These are phyloP conservation scores for Vinca minor DNA, from an alignment of 257 asterid genomes.

Conservation along the genomic window DNA sequence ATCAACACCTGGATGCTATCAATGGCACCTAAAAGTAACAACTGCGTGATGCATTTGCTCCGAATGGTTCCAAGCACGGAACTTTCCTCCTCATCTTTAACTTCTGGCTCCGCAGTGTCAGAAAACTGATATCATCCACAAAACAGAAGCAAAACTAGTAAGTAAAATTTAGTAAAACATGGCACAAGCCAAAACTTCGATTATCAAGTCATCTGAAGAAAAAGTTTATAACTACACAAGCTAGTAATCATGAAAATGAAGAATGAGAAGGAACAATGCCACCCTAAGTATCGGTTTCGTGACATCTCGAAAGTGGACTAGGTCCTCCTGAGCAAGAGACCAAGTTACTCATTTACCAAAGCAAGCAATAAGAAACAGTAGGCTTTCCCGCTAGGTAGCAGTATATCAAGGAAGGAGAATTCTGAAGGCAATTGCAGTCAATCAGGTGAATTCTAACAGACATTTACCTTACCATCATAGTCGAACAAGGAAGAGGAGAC, in stretches of 20 bases:
- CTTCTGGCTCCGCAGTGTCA: slow-evolving; percentile 46
- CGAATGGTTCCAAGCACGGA: slow-evolving; percentile 60
- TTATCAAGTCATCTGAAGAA: slow-evolving; percentile 10
- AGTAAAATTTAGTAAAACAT: slow-evolving; percentile 19
- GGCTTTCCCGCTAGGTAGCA: background rate
- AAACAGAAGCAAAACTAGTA: slow-evolving; percentile 3
- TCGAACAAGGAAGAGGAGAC: background rate
- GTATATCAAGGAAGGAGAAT: background rate
- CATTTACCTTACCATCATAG: background rate
- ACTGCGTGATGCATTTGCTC: slow-evolving; percentile 94
- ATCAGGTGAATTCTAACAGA: background rate
- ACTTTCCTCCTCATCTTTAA: slow-evolving; percentile 73
- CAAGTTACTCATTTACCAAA: background rate
- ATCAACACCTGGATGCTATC: slow-evolving; percentile 83
- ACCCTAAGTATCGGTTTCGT: background rate
- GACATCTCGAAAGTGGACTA: background rate
- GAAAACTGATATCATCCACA: slow-evolving; percentile 44
- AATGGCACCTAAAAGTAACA: slow-evolving; percentile 82
- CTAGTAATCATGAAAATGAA: background rate
- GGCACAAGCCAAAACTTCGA: slow-evolving; percentile 1
- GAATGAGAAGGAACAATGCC: background rate
- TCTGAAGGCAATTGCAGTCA: background rate
- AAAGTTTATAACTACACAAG: background rate
- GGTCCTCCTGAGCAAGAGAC: background rate
- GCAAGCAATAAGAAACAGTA: background rate